phyloP scores from a whole-genome alignment of 139 green algal species.

The Nannochloris sp. region DNA sequence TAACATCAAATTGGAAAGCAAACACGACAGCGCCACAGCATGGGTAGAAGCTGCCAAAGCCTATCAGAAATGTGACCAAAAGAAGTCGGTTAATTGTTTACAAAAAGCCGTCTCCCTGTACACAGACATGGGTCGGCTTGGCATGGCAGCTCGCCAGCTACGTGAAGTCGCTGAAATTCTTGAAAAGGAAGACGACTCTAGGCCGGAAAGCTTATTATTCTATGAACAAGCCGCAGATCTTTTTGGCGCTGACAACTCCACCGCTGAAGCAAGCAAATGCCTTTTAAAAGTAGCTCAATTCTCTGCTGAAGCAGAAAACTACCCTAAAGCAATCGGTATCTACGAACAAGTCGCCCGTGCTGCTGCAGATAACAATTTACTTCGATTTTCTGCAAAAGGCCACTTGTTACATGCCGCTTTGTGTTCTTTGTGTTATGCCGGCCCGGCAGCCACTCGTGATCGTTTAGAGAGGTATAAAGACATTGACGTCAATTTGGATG shows the following conservation, averaged over 20 bases:
- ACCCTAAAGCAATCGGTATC: slow-evolving; percentile 45
- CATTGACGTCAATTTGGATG: slow-evolving; percentile 66
- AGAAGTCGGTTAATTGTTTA: slow-evolving; percentile 37
- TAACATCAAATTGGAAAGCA: slow-evolving; percentile 81
- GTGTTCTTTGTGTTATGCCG: slow-evolving; percentile 59
- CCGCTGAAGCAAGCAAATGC: slow-evolving; percentile 75
- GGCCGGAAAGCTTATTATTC: slow-evolving; percentile 66
- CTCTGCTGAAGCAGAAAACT: slow-evolving; percentile 60
- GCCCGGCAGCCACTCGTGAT: slow-evolving; percentile 3
- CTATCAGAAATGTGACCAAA: slow-evolving; percentile 65
- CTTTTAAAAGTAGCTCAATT: slow-evolving; percentile 71
- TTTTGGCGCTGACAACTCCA: slow-evolving; percentile 71
- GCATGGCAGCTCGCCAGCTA: slow-evolving; percentile 85
- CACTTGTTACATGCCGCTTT: slow-evolving; percentile 91
- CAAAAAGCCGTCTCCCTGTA: slow-evolving; percentile 74
- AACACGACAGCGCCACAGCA: slow-evolving; percentile 74
- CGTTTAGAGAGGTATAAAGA: slow-evolving; percentile 69
- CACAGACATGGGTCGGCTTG: slow-evolving; percentile 89
- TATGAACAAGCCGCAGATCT: slow-evolving; percentile 83
- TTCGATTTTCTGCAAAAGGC: slow-evolving; percentile 71
- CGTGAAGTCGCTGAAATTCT: slow-evolving; percentile 75
- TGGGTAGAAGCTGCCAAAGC: slow-evolving; percentile 83
- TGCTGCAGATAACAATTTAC: slow-evolving; percentile 88
- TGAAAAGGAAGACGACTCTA: slow-evolving; percentile 67
- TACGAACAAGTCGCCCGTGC: slow-evolving; percentile 67